Evolutionary conservation across 192 early-diverging fungal species (phyloP), one percentile per base, ranked within the genome.

Genomic region (Mortierella alpina): DNA sequence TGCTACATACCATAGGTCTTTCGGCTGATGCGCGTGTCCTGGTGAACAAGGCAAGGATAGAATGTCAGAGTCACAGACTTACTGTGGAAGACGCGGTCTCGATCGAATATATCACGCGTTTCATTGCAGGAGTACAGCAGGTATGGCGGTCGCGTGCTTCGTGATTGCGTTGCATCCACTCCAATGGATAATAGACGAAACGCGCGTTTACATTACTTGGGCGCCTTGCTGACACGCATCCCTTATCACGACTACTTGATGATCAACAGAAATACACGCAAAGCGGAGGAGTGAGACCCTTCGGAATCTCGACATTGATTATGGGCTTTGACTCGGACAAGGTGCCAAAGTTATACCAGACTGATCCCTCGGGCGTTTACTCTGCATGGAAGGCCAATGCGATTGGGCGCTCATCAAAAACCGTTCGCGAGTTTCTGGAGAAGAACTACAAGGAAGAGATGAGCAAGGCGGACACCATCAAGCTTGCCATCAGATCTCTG

Each of bases 311-410:
- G 47, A 96, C 96, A 62, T 89, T 99, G 59, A 91, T 98, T 68
- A 94, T 97, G 70, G 98, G 98, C 12, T 96, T 97, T 82, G 96
- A 98, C 70, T 93, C 97, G 81, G 85, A 90, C 68, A 92, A 92
- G 84, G 84, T 88, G 7, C 96, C 98, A 31, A 93, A 93, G 84
- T 90, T 99, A 61, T 99, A 96, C 86, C 95, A 96, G 86, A 99
- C 98, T 7, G 97, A 99, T 58, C 98, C 98, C 13, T 96, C 96
- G n/a, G 98, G 98, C 39, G 98, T 98, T 76, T 98, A 97, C 79
- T 95, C 96, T 71, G 95, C 95, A 74, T 99, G 97, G 97, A 98
- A 98, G 90, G 98, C 98, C 52, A 98, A 96, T 81, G 88, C 98
- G 39, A 97, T 99, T 83, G 98, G 98, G 12, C 89, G 97, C 75